These are phyloP conservation scores for Mortierella sp. DNA, from an alignment of 371 early-diverging fungal genomes.

Conservation along the genomic window DNA sequence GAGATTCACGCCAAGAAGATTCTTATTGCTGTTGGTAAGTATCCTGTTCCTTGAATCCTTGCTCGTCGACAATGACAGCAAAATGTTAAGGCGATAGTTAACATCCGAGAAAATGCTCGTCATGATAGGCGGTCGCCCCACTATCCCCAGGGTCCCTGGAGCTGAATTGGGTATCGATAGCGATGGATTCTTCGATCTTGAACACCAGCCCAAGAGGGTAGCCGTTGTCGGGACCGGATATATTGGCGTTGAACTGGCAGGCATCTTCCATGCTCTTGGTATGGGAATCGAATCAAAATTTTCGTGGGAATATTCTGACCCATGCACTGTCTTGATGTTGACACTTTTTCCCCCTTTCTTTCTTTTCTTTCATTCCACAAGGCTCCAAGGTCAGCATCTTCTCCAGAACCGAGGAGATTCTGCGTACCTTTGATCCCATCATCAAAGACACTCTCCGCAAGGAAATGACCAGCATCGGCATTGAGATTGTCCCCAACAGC, in stretches of 20 bases:
- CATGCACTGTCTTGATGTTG: neutral
- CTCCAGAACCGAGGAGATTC: slow-evolving; percentile 86
- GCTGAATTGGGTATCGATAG: slow-evolving; percentile 90
- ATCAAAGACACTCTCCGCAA: slow-evolving; percentile 86
- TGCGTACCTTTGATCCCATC: slow-evolving; percentile 92
- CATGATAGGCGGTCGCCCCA: slow-evolving; percentile 73
- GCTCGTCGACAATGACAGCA: neutral
- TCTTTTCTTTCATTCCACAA: slow-evolving; percentile 4
- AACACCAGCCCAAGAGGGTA: slow-evolving; percentile 91
- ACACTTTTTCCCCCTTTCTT: neutral
- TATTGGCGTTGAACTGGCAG: slow-evolving; percentile 97
- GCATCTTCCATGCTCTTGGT: slow-evolving; percentile 88
- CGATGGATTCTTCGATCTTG: slow-evolving; percentile 97
- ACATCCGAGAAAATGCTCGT: no score
- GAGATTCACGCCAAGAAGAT: slow-evolving; percentile 83
- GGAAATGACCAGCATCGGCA: slow-evolving; percentile 78
- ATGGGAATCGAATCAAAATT: neutral
- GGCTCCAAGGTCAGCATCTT: slow-evolving; percentile 91
- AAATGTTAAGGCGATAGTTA: no score
- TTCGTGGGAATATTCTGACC: no score
- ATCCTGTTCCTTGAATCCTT: neutral
- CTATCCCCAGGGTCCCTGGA: slow-evolving; percentile 81
- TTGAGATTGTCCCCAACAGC: slow-evolving; percentile 79
- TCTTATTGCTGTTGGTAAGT: slow-evolving; percentile 86
- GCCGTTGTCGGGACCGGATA: slow-evolving; percentile 92